Base-by-base conservation (phyloP, 306 rosid species). In the Pueraria montana region DNA sequence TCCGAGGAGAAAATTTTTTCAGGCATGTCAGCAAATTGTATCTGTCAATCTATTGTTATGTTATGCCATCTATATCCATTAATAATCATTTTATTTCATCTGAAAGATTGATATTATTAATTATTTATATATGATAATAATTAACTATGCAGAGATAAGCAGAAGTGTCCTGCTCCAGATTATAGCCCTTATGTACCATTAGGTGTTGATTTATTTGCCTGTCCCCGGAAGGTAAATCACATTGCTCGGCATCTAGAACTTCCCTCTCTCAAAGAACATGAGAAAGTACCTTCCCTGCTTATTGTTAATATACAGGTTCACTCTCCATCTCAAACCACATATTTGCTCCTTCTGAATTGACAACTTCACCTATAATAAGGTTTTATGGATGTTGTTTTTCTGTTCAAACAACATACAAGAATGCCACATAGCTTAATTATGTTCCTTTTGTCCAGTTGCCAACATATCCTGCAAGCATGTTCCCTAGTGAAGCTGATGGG, bases 271-370 rank as follows among this genome's bases (percentile, higher is more conserved):
- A 86, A 88, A 86, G 80, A 89, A 78, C 87, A 88, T 8, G 91
- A 76, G 52, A 89, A 83, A 85, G 86, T 87, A 8, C 97, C 97
- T 65, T 74, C 96, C 9, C 82, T 93, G 21, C 89, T 93, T 17
- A 88, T 93, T 84, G 89, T 93, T 32, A 93, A 93, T 49, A 90
- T 93, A 52, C 97, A 93, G 95, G 97, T 90, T 18, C 73, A 67
- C 32, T 18, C 52, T 67, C 52, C 52, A 66, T 66, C 72, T 65
- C 24, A 65, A 34, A 34, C 46, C 43, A 16, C 43, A 65, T 34
- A 32, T 17, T 26, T 17, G 13, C 24, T 32, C 26, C 71, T 66
- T 66, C 46, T 34, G 49, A n/a, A 67, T 10, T 32, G 14, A 8
- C 11, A 65, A 34, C 24, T 17, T 64, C 24, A 32, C 70, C 69